Evolutionary conservation across 768 basidiomycete genomes (phyloP).

Genomic region (Kondoa subrosea): DNA sequence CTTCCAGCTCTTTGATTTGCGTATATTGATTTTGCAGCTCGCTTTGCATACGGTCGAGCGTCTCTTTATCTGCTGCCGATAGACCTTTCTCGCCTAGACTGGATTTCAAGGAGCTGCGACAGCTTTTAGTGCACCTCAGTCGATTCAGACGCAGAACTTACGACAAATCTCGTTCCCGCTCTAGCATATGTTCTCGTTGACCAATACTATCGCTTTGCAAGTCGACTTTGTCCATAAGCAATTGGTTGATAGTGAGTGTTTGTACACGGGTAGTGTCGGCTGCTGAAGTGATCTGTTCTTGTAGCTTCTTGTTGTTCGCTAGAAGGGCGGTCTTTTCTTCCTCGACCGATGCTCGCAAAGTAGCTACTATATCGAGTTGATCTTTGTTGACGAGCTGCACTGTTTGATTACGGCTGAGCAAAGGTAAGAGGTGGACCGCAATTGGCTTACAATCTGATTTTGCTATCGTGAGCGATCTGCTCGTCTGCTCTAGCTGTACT

Average conservation of each 20-base stretch:
- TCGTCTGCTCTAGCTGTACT: slow-evolving; percentile 47
- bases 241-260: slow-evolving; percentile 62
- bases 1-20: slow-evolving; percentile 10
- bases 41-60: slow-evolving; percentile 28
- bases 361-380: slow-evolving; percentile 72
- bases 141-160: slow-evolving; percentile 33
- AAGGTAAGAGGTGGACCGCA: slow-evolving; percentile 8
- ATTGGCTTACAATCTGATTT: slow-evolving; percentile 56
- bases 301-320: slow-evolving; percentile 47
- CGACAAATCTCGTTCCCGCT: slow-evolving; percentile 73
- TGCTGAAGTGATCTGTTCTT: slow-evolving; percentile 52
- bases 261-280: slow-evolving; percentile 77
- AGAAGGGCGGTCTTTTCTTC: slow-evolving; percentile 68
- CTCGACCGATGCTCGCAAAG: slow-evolving; percentile 69
- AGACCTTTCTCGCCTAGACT: slow-evolving; percentile 57
- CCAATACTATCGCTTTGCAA: slow-evolving; percentile 80
- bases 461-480: slow-evolving; percentile 57
- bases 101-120: neutral
- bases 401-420: neutral
- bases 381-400: slow-evolving; percentile 72
- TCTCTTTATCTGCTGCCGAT: slow-evolving; percentile 67
- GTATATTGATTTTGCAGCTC: neutral
- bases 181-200: slow-evolving; percentile 68
- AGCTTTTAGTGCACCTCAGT: neutral
- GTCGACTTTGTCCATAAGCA: slow-evolving; percentile 81